Percentiles rank a stretch among this genome's conserved stretches.
These are phyloP conservation scores for Hypoxylon perforatum DNA, from an alignment of 495 filamentous ascomycete species.

Conservation along the genomic window DNA sequence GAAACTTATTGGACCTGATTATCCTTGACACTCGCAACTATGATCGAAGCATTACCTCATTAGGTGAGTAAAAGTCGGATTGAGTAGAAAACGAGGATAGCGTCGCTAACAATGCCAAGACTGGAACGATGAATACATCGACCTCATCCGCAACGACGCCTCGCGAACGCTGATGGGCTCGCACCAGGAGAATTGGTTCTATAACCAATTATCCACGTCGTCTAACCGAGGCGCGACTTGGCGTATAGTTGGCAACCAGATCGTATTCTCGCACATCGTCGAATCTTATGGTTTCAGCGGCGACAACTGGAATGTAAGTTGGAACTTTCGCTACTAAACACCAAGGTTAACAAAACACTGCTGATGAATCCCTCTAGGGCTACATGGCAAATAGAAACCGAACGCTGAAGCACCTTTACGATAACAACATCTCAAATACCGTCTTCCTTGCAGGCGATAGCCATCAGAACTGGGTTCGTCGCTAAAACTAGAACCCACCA, in stretches of 20 bases:
- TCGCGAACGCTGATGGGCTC: conserved; percentile 71
- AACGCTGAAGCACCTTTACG: conserved; percentile 67
- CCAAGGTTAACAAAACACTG: background rate
- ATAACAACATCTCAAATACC: conserved; percentile 72
- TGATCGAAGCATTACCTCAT: conserved; percentile 65
- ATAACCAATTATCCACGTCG: conserved; percentile 65
- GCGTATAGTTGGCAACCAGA: conserved; percentile 74
- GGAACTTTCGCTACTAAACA: background rate
- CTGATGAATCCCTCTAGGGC: conserved; percentile 57
- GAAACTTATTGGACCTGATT: conserved; percentile 70
- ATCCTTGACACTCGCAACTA: conserved; percentile 78
- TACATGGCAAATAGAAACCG: conserved; percentile 73
- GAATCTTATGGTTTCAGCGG: conserved; percentile 51
- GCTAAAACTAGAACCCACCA: background rate
- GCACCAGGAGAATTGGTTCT: conserved; percentile 76
- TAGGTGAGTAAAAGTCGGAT: conserved; percentile 33
- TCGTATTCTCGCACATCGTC: conserved; percentile 69
- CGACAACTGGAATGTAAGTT: conserved; percentile 46
- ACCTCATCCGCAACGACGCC: conserved; percentile 66
- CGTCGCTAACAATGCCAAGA: conserved; percentile 7
- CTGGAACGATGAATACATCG: conserved; percentile 69
- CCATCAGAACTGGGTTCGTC: conserved; percentile 69
- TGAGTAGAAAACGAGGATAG: background rate
- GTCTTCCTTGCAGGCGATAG: conserved; percentile 74
- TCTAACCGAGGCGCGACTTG: conserved; percentile 66